These are phyloP conservation scores for Aspergillus viridinutans DNA, from an alignment of 2,329 filamentous ascomycete genomes.

Conservation along the genomic window DNA sequence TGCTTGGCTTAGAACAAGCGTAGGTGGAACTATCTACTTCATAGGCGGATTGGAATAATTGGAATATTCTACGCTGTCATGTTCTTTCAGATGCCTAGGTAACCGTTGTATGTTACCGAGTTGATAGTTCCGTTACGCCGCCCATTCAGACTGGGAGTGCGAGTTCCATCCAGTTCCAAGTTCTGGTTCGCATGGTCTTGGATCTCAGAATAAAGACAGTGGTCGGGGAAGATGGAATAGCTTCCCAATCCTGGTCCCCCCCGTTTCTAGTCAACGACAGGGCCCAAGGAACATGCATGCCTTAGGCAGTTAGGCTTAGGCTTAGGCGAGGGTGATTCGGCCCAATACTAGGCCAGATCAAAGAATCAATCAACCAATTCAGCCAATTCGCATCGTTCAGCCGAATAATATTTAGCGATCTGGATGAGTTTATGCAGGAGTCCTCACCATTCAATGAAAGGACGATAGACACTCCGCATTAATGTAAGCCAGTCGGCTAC, in stretches of 20 bases:
- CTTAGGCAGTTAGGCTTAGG: not conserved
- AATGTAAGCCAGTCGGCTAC: slow-evolving; percentile 5
- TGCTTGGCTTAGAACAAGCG: slow-evolving; percentile 18
- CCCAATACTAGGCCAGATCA: not conserved
- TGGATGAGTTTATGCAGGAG: not conserved
- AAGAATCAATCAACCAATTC: not conserved
- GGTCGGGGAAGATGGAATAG: slow-evolving; percentile 7
- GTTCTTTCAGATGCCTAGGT: no score
- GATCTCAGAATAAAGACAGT: not conserved
- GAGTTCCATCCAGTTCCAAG: not conserved
- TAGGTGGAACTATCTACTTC: not conserved
- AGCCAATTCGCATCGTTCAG: not conserved
- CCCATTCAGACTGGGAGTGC: no score
- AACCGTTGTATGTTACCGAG: not conserved
- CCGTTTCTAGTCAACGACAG: slow-evolving; percentile 1
- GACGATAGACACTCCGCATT: slow-evolving; percentile 1
- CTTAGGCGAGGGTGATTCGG: not conserved
- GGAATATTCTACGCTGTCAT: slow-evolving; percentile 7
- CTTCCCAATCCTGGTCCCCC: slow-evolving; percentile 1
- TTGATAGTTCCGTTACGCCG: not conserved
- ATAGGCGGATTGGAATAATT: not conserved
- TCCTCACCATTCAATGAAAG: not conserved
- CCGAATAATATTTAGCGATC: not conserved
- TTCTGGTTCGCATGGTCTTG: not conserved
- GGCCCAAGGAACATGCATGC: not conserved